Base-by-base conservation (phyloP, 1,284 basidiomycete genomes). In the Exobasidium cylindrosporum region DNA sequence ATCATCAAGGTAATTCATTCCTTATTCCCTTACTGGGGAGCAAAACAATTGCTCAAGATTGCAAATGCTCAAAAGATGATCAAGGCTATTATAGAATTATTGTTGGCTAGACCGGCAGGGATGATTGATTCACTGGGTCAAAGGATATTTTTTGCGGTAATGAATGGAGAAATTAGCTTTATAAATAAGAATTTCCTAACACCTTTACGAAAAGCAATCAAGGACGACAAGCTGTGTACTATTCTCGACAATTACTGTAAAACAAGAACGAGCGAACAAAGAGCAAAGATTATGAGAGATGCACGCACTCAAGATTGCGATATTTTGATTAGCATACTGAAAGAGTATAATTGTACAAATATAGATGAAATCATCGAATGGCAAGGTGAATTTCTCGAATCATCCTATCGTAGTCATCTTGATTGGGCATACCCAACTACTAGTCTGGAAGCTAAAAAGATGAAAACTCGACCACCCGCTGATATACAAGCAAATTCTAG, bases 1-100 rank as follows among this genome's bases (percentile, higher is more conserved):
- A 55, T 55, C 21, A 35, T 55, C 2, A 55, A 55, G 30, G 32
- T 29, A 14, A 6, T 55, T 2, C 53, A 55, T 28, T 11, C 23
- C 32, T 40, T 62, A 28, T 61, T 61, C 26, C 60, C 60, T 23
- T 62, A 47, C 28, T 62, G 60, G 60, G 60, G 46, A 1, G 40
- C 58, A 17, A 32, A 47, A n/a, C 60, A 62, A 53, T n/a, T 62
- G n/a, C 60, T 62, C 1, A 47, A 55, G 30, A 31, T 55, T 44
- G 53, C 53, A 23, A 55, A 55, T 31, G 53, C 53, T n/a, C 53
- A 55, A 35, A 55, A 26, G 53, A 55, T 55, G 53, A 55, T 55
- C 30, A 30, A 26, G 17, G 53, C 24, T 28, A 35, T 55, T 4
- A 26, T 55, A n/a, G 30, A 55, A 4, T 24, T 55, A 11, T 11